Percentiles rank a stretch among this genome's conserved stretches.
These are phyloP conservation scores for Saccharomycopsis hybrid DNA, from an alignment of 1,139 yeast species.

Conservation along the genomic window DNA sequence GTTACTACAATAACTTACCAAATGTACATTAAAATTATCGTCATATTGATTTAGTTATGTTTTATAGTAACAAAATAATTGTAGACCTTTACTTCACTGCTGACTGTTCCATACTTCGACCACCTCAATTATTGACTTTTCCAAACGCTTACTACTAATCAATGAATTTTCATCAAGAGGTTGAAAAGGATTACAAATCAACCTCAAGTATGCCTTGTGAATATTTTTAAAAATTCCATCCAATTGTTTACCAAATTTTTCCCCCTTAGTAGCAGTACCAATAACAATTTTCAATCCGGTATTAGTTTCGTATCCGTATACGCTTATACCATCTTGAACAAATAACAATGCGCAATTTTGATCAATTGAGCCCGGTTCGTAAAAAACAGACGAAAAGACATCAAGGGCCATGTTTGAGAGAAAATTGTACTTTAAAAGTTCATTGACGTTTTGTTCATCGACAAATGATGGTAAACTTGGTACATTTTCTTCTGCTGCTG, in stretches of 20 bases:
- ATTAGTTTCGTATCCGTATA: conserved; percentile 56
- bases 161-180: conserved; percentile 25
- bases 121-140: conserved; percentile 18
- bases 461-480: conserved; percentile 20
- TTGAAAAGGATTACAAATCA: conserved; percentile 54
- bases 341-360: conserved; percentile 40
- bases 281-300: conserved; percentile 55
- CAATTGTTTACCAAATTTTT: conserved; percentile 23
- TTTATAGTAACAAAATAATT: no score
- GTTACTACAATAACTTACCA: no score
- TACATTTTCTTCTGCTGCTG: conserved; percentile 2
- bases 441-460: conserved; percentile 33
- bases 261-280: conserved; percentile 35
- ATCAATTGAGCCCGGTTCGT: conserved; percentile 28
- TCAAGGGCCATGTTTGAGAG: conserved; percentile 64
- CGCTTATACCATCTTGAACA: conserved; percentile 54
- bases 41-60: no score
- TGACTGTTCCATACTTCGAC: conserved; percentile 18
- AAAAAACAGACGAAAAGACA: conserved; percentile 49
- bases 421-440: conserved; percentile 52
- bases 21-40: no score
- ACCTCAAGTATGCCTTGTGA: conserved; percentile 44
- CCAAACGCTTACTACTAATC: conserved; percentile 20
- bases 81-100: background rate
- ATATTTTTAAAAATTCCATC: conserved; percentile 36